Base-by-base conservation (phyloP, 441 rosid species). In the Breynia disticha region DNA sequence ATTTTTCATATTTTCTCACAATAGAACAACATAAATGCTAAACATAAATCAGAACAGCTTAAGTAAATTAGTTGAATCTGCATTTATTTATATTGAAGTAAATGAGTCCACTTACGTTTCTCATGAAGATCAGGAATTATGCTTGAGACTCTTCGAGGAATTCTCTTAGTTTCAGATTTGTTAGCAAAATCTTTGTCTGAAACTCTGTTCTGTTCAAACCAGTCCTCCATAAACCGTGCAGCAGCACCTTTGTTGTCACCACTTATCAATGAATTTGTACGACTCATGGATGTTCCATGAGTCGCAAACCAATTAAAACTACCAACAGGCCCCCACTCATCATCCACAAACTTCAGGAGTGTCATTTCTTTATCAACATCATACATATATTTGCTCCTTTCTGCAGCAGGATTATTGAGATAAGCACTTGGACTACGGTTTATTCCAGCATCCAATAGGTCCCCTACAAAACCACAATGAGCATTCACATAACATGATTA, bases 181-280 rank as follows among this genome's bases (percentile, higher is more conserved):
- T 71, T 57, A 28, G 72, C 51, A 41, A 24, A 20, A 10, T 5
- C 35, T 35, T 15, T 52, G 21, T 32, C 55, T 7, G 16, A 17
- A 38, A 16, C 12, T 12, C 22, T 35, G 54, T 65, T 70, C 64
- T 72, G 81, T 63, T 75, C 74, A 78, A 84, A 84, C 96, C 90
- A 83, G 62, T 90, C 96, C 68, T 90, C 97, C 96, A 81, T 90
- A 58, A 87, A 71, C 52, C 97, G 77, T 10, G 97, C 84, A 46
- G 96, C 97, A 56, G 96, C 75, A 12, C 97, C 97, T 76, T 90
- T 90, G 82, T 90, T 90, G 73, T 90, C 97, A 60, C 97, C 97
- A 68, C 96, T 90, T 63, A 90, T 80, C 76, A 90, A 72, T 19
- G 95, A 81, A 76, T 90, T 90, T 57, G 90, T 66, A 49, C 96